phyloP scores from a whole-genome alignment of 805 yeast species.

The Metschnikowia kunwiensis region DNA sequence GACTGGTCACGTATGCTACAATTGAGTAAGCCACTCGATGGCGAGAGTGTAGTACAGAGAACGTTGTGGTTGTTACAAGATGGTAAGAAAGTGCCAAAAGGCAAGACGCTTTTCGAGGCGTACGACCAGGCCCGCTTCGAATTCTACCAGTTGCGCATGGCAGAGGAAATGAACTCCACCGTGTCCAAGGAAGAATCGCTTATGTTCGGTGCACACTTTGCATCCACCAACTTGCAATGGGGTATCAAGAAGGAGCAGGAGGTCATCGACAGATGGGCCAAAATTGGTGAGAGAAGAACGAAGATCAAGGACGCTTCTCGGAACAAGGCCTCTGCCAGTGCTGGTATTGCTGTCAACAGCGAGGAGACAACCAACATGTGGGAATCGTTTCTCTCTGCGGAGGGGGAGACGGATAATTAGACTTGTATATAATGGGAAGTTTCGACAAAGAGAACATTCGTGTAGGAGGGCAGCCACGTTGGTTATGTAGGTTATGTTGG shows the following conservation, averaged over 20 bases:
- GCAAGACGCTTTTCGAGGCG: slow-evolving; percentile 51
- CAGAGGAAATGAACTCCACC: slow-evolving; percentile 72
- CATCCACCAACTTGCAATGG: slow-evolving; percentile 56
- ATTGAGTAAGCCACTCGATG: slow-evolving; percentile 71
- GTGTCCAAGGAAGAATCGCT: slow-evolving; percentile 77
- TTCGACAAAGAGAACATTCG: no score
- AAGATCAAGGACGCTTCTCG: slow-evolving; percentile 49
- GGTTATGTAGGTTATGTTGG: no score
- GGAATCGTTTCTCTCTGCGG: slow-evolving; percentile 21
- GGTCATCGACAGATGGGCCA: slow-evolving; percentile 70
- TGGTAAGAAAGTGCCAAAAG: slow-evolving; percentile 18
- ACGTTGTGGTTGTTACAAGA: slow-evolving; percentile 36
- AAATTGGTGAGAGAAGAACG: slow-evolving; percentile 64
- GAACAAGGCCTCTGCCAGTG: slow-evolving; percentile 18
- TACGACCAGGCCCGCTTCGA: slow-evolving; percentile 86
- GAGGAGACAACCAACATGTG: slow-evolving; percentile 23
- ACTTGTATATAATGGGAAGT: slow-evolving; percentile 9
- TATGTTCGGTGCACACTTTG: slow-evolving; percentile 80
- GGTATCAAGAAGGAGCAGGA: slow-evolving; percentile 72
- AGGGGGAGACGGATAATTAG: slow-evolving; percentile 14
- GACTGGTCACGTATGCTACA: slow-evolving; percentile 86
- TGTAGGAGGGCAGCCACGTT: no score
- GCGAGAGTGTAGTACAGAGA: slow-evolving; percentile 60
- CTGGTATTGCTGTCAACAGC: slow-evolving; percentile 19
- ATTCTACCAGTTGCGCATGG: slow-evolving; percentile 81